Base-by-base conservation (phyloP, 1,139 yeast genomes). In the Meyerozyma smithsonii region DNA sequence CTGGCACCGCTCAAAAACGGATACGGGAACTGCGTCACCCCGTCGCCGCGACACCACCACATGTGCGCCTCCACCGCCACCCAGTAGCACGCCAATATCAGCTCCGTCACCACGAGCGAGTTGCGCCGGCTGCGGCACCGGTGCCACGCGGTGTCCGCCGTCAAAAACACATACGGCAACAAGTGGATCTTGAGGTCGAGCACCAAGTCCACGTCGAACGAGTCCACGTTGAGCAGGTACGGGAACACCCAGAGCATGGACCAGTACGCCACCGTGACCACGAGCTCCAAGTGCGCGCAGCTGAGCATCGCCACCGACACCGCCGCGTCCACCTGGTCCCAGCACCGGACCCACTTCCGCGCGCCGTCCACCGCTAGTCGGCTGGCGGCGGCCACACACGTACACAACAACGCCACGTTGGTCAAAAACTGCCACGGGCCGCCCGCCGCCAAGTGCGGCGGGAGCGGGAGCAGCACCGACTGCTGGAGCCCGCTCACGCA, bases 221-320 rank as follows among this genome's bases (percentile, higher is more conserved):
- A 33, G 28, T 52, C 59, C 5, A 42, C 33, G 38, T 58, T 58
- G 38, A 59, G 47, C 36, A 42, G 34, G 2, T 36, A 36, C 4
- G 62, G 63, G 36, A 49, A 56, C 20, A 46, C 36, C 8, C 49
- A 38, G 6, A 42, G 40, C 35, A 56, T 41, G 3, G 51, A 32
- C 62, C 62, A 59, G 42, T 59, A 59, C 0, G 55, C 43, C 6
- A 46, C 41, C 3, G 59, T 56, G 18, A 59, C 61, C 11, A 47
- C 42, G 35, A 54, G 51, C 40, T 59, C 62, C n/a, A 49, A 37
- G 36, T 53, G 47, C 23, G 46, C 47, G 1, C 51, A 30, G n/a
- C 14, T 21, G 15, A 17, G 12, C 20, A 30, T 30, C 12, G 34
- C 34, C 12, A 14, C 15, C 21, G 34, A 8, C 14, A 30, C 20